Evolutionary conservation across 495 filamentous ascomycete genomes (phyloP).

Genomic region (Penicillium flavigenum): DNA sequence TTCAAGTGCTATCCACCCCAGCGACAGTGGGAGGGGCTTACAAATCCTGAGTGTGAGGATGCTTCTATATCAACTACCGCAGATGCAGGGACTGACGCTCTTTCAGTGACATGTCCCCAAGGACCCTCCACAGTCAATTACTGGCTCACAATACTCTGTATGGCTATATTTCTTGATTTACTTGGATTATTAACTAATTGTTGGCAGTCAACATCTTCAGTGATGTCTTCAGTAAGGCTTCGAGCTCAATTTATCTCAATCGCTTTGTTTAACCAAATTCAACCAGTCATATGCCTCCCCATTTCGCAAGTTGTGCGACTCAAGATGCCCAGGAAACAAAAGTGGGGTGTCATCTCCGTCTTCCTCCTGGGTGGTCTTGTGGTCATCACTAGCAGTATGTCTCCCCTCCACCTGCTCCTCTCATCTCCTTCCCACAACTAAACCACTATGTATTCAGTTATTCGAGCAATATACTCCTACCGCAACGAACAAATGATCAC

Average conservation of each 20-base stretch:
- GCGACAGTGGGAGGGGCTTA: conserved; percentile 16
- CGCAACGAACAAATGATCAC: conserved; percentile 28
- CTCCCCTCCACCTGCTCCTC: neutral
- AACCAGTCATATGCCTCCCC: conserved; percentile 25
- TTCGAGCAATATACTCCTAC: conserved; percentile 27
- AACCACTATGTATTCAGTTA: conserved; percentile 13
- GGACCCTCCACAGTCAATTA: conserved; percentile 21
- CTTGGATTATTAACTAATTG: conserved; percentile 2
- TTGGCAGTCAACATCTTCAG: conserved; percentile 28
- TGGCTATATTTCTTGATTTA: neutral
- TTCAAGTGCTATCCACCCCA: conserved; percentile 26
- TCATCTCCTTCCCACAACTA: neutral
- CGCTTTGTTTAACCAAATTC: neutral
- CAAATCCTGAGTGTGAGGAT: conserved; percentile 16
- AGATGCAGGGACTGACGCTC: conserved; percentile 3
- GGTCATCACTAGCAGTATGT: conserved; percentile 28
- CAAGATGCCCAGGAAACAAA: conserved; percentile 25
- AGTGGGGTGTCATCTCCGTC: conserved; percentile 24
- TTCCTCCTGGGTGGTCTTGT: conserved; percentile 27
- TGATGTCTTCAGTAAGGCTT: conserved; percentile 23
- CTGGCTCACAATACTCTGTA: conserved; percentile 29
- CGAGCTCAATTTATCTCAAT: neutral
- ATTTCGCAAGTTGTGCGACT: conserved; percentile 25
- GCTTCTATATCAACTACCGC: neutral
- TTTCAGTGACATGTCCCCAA: conserved; percentile 18